Evolutionary conservation across 768 basidiomycete genomes (phyloP), one percentile per base, ranked within the genome.

Genomic region (Termitomyces sp.): DNA sequence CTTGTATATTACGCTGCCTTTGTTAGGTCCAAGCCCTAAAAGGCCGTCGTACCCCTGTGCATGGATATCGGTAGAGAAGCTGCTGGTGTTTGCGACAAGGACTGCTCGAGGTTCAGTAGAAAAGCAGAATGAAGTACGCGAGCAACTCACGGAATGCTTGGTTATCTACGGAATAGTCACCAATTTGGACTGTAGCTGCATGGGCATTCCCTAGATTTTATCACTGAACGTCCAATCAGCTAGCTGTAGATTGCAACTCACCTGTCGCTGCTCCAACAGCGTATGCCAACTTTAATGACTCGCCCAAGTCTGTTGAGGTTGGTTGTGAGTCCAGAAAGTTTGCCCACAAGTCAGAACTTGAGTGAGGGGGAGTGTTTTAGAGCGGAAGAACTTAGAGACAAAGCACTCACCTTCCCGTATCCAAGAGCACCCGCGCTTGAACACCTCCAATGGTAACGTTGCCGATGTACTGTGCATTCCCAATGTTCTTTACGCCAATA

Each of bases 321-420:
- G 86, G 76, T 20, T 80, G 77, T 44, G 70, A 65, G 6, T 73
- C 70, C 20, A 69, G 73, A 58, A 81, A 81, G 43, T 74, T 73
- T 9, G 88, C 87, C 89, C 90, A 92, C 38, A 92, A 70, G 68
- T 92, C 90, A 40, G 88, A 86, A 63, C 90, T 91, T 44, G 42
- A 59, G 35, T 33, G 9, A 33, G 30, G 22, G 18, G 24, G 35
- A n/a, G 53, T 38, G 9, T 7, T 47, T 36, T 30, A 20, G 33
- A 47, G 49, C 32, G 28, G 18, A 46, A 45, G 20, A 32, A 24
- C 35, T 18, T 32, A 16, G 30, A 45, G 53, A 32, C 22, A 44
- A 43, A 30, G 14, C 20, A 46, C 72, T 18, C 60, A 86, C 88
- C 89, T 91, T 72, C 90, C 90, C 7, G 88, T 90, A 67, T 92